Conservation (phyloP, 140 eudicot species). For the Ambrosia hybrid region DNA sequence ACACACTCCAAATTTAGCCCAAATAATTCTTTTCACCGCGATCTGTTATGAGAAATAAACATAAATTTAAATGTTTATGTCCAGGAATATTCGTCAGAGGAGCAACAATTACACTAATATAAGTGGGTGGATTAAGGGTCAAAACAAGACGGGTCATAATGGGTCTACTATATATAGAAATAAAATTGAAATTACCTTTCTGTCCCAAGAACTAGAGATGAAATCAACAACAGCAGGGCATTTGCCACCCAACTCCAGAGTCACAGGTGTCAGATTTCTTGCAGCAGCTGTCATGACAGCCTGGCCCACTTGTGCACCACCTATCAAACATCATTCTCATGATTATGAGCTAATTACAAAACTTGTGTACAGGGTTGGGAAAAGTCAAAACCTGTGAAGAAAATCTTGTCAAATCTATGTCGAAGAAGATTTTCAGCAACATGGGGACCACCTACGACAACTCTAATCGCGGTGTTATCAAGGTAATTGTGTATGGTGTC, state of each 20-base stretch:
- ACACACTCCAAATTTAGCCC: conserved; percentile 73
- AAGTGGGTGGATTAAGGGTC: no score
- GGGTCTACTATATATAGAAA: no score
- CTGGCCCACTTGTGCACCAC: conserved; percentile 61
- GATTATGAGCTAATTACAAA: not conserved
- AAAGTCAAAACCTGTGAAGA: conserved; percentile 61
- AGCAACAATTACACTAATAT: no score
- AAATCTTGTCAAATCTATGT: conserved; percentile 75
- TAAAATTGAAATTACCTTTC: no score
- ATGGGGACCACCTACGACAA: conserved; percentile 64
- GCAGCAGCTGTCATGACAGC: conserved; percentile 68
- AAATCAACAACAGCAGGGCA: conserved; percentile 74
- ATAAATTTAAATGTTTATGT: not conserved
- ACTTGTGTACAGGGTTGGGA: not conserved
- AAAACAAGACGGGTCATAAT: no score
- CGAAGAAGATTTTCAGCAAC: conserved; percentile 53
- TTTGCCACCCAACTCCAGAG: conserved; percentile 76
- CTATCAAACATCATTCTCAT: conserved; percentile 22
- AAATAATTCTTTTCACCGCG: conserved; percentile 57
- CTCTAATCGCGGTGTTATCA: conserved; percentile 59
- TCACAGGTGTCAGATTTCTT: conserved; percentile 65
- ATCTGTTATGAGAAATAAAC: conserved; percentile 26
- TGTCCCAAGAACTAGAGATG: conserved; percentile 26
- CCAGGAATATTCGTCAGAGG: no score
- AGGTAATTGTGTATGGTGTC: conserved; percentile 43